Percentiles rank a stretch among this genome's conserved stretches.
phyloP scores from a whole-genome alignment of 2,329 filamentous ascomycete genomes.

The Paracorniculantispora psalliotae region DNA sequence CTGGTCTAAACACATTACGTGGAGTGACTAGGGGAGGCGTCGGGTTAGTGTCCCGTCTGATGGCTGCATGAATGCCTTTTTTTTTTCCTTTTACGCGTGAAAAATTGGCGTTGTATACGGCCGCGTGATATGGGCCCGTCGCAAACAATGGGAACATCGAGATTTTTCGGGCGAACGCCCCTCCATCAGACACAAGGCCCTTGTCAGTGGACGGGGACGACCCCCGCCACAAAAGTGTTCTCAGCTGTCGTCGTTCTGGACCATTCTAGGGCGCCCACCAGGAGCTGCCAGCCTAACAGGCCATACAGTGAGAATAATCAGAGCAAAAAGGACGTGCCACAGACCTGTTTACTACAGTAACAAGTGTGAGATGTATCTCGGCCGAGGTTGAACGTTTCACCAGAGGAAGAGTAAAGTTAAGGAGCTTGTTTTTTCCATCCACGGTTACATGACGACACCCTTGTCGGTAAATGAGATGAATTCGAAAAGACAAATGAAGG shows the following conservation, averaged over 20 bases:
- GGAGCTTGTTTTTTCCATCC: too few relatives aligned
- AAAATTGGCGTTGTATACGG: slow-evolving; percentile 3
- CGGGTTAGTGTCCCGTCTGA: not conserved
- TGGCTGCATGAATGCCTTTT: not conserved
- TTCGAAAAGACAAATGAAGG: too few relatives aligned
- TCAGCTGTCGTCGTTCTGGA: not conserved
- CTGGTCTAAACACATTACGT: not conserved
- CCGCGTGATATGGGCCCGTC: not conserved
- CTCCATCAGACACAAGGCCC: not conserved
- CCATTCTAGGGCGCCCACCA: not conserved
- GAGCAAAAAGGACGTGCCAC: too few relatives aligned
- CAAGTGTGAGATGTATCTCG: too few relatives aligned
- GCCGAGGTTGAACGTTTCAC: too few relatives aligned
- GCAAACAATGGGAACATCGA: not conserved
- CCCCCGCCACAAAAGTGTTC: not conserved
- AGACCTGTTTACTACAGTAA: too few relatives aligned
- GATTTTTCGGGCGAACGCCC: not conserved
- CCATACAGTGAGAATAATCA: too few relatives aligned
- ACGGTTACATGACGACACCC: too few relatives aligned
- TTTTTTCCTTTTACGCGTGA: not conserved
- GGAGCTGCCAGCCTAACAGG: not conserved
- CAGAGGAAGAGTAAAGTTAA: too few relatives aligned
- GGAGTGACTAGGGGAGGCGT: not conserved
- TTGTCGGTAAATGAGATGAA: not conserved
- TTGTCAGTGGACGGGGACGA: not conserved